These are phyloP conservation scores for Ustilago curta DNA, from an alignment of 1,284 basidiomycete genomes.

Conservation along the genomic window DNA sequence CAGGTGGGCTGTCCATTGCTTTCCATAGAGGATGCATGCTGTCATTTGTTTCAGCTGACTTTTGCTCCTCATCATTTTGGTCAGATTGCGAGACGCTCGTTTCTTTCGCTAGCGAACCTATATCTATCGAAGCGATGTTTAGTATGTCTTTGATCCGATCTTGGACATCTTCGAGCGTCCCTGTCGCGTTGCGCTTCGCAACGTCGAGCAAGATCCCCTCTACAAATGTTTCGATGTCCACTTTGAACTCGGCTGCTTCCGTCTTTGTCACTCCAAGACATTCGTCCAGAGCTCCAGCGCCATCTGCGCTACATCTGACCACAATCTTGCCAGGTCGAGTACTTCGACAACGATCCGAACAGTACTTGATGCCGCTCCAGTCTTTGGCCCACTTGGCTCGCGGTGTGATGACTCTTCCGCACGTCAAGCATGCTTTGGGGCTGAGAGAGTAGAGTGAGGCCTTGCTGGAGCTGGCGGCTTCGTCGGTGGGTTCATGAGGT, in stretches of 20 bases:
- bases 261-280: background rate
- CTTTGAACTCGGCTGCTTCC: background rate
- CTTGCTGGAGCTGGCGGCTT: background rate
- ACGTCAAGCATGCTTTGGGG: slow-evolving; percentile 52
- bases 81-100: slow-evolving; percentile 9
- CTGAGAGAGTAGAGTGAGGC: slow-evolving; percentile 10
- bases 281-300: background rate
- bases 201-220: slow-evolving; percentile 18
- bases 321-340: slow-evolving; percentile 25
- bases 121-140: slow-evolving; percentile 6
- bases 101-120: background rate
- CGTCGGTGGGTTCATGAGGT: background rate
- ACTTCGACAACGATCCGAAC: slow-evolving; percentile 44
- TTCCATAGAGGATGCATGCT: slow-evolving; percentile 25
- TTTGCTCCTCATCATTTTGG: slow-evolving; percentile 8
- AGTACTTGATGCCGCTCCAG: slow-evolving; percentile 54
- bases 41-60: background rate
- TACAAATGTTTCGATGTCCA: slow-evolving; percentile 31
- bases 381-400: slow-evolving; percentile 56
- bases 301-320: background rate
- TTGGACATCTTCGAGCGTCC: slow-evolving; percentile 30
- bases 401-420: slow-evolving; percentile 58
- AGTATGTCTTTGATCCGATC: slow-evolving; percentile 3
- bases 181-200: background rate
- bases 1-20: slow-evolving; percentile 38